phyloP scores from a whole-genome alignment of 1,284 basidiomycete genomes.

The Ganoderma boninense region DNA sequence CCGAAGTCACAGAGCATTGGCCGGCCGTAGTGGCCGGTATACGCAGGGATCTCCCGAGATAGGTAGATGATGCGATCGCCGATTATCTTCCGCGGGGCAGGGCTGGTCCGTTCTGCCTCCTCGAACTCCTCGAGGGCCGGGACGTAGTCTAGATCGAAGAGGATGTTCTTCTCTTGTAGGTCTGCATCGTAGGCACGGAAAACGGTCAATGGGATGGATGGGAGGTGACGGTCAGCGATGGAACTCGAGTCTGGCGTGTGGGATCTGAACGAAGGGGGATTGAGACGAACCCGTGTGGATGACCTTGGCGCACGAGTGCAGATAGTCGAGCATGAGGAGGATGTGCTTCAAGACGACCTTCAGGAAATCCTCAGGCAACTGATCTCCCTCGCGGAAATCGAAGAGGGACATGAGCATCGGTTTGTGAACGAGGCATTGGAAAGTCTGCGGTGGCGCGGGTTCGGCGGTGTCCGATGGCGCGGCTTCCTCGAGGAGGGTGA shows the following conservation, averaged over 20 bases:
- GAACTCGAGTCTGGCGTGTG: too few species aligned
- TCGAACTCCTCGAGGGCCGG: slow-evolving; percentile 25
- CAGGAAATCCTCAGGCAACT: slow-evolving; percentile 15
- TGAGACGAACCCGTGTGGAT: slow-evolving; percentile 33
- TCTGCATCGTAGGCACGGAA: slow-evolving; percentile 12
- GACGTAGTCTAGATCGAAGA: slow-evolving; percentile 21
- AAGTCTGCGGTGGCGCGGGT: slow-evolving; percentile 9
- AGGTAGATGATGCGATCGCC: slow-evolving; percentile 27
- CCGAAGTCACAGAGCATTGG: slow-evolving; percentile 32
- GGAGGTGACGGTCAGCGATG: too few species aligned
- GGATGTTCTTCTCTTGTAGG: slow-evolving; percentile 27
- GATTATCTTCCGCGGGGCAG: slow-evolving; percentile 21
- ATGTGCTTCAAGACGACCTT: slow-evolving; percentile 23
- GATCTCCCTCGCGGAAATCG: slow-evolving; percentile 11
- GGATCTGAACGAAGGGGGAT: neutral
- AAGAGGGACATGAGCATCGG: slow-evolving; percentile 32
- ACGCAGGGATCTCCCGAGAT: slow-evolving; percentile 15
- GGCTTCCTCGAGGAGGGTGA: neutral
- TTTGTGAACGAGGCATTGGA: slow-evolving; percentile 20
- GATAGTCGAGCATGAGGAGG: slow-evolving; percentile 32
- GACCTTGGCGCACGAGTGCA: slow-evolving; percentile 35
- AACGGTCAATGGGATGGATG: neutral
- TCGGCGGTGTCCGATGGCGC: neutral
- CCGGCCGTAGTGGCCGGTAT: slow-evolving; percentile 18
- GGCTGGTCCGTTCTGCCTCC: slow-evolving; percentile 19